Evolutionary conservation across 2,329 filamentous ascomycete species (phyloP).

Genomic region (Fusarium temperatum): DNA sequence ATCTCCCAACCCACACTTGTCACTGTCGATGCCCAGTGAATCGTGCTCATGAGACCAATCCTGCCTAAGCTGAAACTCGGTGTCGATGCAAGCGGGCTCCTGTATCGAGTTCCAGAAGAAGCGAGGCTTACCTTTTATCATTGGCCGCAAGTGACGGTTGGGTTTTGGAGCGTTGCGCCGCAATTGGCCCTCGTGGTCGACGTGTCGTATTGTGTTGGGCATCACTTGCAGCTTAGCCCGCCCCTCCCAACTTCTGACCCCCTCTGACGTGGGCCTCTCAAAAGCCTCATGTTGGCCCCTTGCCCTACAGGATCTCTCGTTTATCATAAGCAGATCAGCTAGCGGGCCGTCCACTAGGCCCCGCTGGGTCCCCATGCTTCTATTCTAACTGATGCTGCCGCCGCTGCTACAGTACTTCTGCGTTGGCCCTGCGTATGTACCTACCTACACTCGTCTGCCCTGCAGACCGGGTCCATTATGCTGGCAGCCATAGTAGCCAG

Average conservation of each 20-base stretch:
- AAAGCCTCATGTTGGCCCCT: conserved; percentile 16
- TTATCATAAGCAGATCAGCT: conserved; percentile 23
- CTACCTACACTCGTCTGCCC: neutral
- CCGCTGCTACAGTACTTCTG: neutral
- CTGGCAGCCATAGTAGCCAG: conserved; percentile 10
- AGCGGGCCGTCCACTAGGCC: conserved; percentile 18
- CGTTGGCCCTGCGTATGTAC: neutral
- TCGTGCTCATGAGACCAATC: conserved; percentile 11
- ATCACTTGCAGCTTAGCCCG: conserved; percentile 28
- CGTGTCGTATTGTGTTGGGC: conserved; percentile 32
- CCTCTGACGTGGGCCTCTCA: conserved; percentile 23
- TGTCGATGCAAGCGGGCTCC: conserved; percentile 14
- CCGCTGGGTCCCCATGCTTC: conserved; percentile 5
- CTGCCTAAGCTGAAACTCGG: conserved; percentile 26
- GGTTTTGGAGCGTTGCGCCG: conserved; percentile 2
- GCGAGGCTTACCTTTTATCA: conserved; percentile 29
- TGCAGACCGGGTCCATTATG: conserved; percentile 4
- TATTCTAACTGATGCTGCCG: neutral
- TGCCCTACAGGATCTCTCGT: conserved; percentile 23
- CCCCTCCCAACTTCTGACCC: conserved; percentile 10
- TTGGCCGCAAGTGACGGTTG: conserved; percentile 23
- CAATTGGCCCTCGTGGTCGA: conserved; percentile 14
- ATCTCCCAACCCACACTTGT: conserved; percentile 26
- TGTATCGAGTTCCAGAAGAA: conserved; percentile 14
- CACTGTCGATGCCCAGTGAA: conserved; percentile 32